These are phyloP conservation scores for Corymbia maculata DNA, from an alignment of 345 rosid genomes.

Conservation along the genomic window DNA sequence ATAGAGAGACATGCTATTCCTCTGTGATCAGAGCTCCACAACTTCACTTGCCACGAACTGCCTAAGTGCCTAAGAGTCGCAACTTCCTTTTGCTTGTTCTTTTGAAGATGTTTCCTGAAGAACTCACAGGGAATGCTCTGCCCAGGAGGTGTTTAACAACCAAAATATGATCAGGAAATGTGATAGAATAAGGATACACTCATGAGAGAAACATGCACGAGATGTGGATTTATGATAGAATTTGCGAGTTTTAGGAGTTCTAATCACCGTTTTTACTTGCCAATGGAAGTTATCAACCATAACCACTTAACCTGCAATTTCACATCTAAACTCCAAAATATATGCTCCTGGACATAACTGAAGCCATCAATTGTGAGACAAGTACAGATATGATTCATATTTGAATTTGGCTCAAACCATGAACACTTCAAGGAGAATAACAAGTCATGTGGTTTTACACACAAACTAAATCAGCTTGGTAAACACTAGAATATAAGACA, in stretches of 20 bases:
- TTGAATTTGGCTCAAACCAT: not conserved
- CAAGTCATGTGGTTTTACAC: not conserved
- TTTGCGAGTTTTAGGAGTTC: not conserved
- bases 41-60: not conserved
- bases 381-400: not conserved
- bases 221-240: not conserved
- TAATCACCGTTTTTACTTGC: not conserved
- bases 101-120: not conserved
- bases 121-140: not conserved
- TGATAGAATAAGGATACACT: not conserved
- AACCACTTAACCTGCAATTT: not conserved
- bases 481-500: not conserved
- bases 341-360: not conserved
- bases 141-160: not conserved
- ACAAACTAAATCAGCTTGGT: not conserved
- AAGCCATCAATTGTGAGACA: not conserved
- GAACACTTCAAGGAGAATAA: not conserved
- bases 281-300: not conserved
- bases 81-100: not conserved
- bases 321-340: not conserved
- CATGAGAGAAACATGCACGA: not conserved
- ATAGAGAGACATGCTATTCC: not conserved
- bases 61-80: not conserved
- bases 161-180: not conserved
- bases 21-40: not conserved